These are phyloP conservation scores for Tylopilus microsporus DNA, from an alignment of 1,284 basidiomycete genomes.

Conservation along the genomic window DNA sequence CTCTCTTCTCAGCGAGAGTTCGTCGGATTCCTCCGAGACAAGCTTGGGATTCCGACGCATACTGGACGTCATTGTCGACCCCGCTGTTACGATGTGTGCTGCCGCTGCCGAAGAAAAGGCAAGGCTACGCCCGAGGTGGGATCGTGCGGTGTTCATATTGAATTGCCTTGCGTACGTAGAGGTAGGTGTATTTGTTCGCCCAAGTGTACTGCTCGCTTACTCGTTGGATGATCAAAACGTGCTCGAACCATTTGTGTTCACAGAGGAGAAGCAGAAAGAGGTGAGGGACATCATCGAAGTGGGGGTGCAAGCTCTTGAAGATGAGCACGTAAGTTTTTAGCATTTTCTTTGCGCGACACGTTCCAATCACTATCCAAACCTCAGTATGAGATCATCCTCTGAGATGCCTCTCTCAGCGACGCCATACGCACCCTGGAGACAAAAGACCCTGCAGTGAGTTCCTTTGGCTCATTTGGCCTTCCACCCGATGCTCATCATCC, in stretches of 20 bases:
- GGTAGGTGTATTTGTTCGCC: constrained; percentile 35
- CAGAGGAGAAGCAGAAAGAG: constrained; percentile 52
- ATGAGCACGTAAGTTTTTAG: constrained; percentile 67
- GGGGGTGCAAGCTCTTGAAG: constrained; percentile 62
- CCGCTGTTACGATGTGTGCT: constrained; percentile 73
- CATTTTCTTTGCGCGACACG: too few species aligned
- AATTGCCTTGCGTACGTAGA: constrained; percentile 81
- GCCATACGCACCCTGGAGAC: constrained; percentile 56
- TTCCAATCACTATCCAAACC: not conserved
- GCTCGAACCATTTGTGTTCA: constrained; percentile 72
- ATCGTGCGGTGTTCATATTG: constrained; percentile 74
- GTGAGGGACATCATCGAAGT: constrained; percentile 62
- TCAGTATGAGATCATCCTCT: constrained; percentile 70
- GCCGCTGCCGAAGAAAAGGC: constrained; percentile 66
- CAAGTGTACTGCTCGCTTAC: not conserved
- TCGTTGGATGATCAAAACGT: constrained; percentile 31
- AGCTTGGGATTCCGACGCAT: constrained; percentile 50
- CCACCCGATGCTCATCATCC: not conserved
- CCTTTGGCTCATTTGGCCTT: too few species aligned
- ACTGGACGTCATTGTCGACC: constrained; percentile 78
- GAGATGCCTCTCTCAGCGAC: constrained; percentile 69
- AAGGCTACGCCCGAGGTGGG: constrained; percentile 58
- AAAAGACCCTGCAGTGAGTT: constrained; percentile 37
- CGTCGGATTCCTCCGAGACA: constrained; percentile 19
- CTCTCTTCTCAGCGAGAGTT: constrained; percentile 54